A percentile compares a stretch with the other conserved stretches of the same genome.
phyloP scores from a whole-genome alignment of 2,329 filamentous ascomycete genomes.

The Penicillium sp. region DNA sequence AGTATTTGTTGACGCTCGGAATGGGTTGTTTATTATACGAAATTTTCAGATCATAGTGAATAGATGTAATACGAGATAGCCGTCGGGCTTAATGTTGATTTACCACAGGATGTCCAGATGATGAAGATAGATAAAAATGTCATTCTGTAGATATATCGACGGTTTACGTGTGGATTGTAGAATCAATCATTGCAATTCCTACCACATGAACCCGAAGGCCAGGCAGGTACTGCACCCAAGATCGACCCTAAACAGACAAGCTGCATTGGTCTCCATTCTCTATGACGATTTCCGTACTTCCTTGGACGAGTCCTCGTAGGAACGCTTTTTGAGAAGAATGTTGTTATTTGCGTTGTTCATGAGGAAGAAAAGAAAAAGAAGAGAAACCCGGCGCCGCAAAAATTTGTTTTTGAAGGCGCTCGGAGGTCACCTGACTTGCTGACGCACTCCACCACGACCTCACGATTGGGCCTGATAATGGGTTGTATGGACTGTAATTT shows the following conservation, averaged over 20 bases:
- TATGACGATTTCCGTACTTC: constrained; percentile 61
- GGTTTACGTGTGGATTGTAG: constrained; percentile 43
- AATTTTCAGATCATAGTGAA: constrained; percentile 1
- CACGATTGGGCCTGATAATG: constrained; percentile 2
- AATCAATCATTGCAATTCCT: constrained; percentile 63
- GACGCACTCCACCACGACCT: not conserved
- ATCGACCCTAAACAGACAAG: constrained; percentile 47
- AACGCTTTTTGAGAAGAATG: constrained; percentile 61
- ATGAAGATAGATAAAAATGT: not conserved
- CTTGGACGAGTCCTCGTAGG: constrained; percentile 57
- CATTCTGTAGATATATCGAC: not conserved
- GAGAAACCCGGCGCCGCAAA: constrained; percentile 18
- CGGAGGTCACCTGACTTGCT: constrained; percentile 21
- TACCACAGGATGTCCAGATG: no score
- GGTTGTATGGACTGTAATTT: not conserved
- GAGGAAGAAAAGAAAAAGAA: constrained; percentile 42
- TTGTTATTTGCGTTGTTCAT: constrained; percentile 60
- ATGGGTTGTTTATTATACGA: not conserved
- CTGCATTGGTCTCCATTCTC: constrained; percentile 55
- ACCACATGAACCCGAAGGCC: constrained; percentile 45
- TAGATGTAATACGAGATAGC: constrained; percentile 10
- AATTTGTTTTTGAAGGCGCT: constrained; percentile 21
- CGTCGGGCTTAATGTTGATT: not conserved
- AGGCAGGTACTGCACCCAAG: constrained; percentile 61
- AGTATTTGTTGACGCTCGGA: not conserved